A percentile compares a stretch with the other conserved stretches of the same genome.
Conservation (phyloP, 2,329 filamentous ascomycete genomes). For the Thermothelomyces thermophilus region DNA sequence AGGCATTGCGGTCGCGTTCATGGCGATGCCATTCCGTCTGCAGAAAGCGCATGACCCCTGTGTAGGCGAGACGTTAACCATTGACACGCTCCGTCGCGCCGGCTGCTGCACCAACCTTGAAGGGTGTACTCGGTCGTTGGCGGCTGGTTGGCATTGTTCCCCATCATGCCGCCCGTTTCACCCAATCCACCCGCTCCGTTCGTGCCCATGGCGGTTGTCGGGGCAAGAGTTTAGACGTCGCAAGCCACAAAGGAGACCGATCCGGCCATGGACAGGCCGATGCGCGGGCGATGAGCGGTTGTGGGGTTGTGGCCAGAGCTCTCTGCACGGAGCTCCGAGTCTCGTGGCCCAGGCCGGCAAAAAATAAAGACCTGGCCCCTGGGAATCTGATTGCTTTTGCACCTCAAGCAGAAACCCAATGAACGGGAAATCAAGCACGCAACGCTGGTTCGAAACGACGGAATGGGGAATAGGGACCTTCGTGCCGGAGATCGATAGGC, state of each 20-base stretch:
- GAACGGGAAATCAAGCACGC: not conserved
- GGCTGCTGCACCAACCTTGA: slow-evolving; percentile 37
- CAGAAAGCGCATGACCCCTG: slow-evolving; percentile 97
- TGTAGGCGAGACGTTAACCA: slow-evolving; percentile 1
- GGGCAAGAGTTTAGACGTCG: slow-evolving; percentile 10
- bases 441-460: not conserved
- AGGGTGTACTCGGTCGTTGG: slow-evolving; percentile 57
- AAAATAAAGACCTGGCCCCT: no score
- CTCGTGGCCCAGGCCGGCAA: not conserved
- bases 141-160: slow-evolving; percentile 44
- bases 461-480: not conserved
- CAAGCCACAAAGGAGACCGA: not conserved
- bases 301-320: not conserved
- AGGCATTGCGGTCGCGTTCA: slow-evolving; percentile 93
- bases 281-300: slow-evolving; percentile 11
- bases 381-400: not conserved
- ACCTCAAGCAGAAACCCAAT: not conserved
- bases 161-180: slow-evolving; percentile 40
- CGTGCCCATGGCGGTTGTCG: slow-evolving; percentile 33
- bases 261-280: slow-evolving; percentile 17
- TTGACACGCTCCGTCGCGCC: not conserved
- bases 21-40: slow-evolving; percentile 99
- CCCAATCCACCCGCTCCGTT: slow-evolving; percentile 35
- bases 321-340: not conserved
- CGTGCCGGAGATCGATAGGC: not conserved